phyloP scores from a whole-genome alignment of 148 eudicot species.

The Gaultheria prostrata region DNA sequence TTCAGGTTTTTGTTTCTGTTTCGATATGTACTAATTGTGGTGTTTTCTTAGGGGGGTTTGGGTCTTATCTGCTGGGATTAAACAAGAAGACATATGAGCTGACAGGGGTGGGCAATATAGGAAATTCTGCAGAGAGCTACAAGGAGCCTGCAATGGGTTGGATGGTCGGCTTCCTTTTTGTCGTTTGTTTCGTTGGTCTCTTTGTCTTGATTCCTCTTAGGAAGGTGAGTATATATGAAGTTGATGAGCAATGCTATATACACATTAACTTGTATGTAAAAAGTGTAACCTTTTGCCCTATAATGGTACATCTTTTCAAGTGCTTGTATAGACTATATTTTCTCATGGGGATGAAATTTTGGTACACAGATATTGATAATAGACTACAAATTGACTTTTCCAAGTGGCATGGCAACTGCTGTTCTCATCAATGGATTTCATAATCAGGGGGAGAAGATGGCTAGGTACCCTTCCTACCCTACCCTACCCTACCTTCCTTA shows the following conservation, averaged over 20 bases:
- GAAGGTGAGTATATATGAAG: conserved; percentile 41
- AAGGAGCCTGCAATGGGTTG: conserved; percentile 69
- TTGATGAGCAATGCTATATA: background rate
- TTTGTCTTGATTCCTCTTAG: conserved; percentile 82
- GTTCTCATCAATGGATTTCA: conserved; percentile 88
- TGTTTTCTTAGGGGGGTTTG: conserved; percentile 57
- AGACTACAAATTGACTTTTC: conserved; percentile 66
- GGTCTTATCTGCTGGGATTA: conserved; percentile 77
- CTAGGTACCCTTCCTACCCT: conserved; percentile 36
- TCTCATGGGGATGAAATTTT: background rate
- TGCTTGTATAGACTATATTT: background rate
- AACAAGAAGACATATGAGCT: conserved; percentile 76
- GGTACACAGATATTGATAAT: conserved; percentile 60
- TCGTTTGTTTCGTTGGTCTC: conserved; percentile 78
- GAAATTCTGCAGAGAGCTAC: conserved; percentile 60
- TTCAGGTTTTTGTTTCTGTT: background rate
- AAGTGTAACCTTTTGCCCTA: background rate
- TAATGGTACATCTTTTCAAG: background rate
- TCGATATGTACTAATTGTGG: background rate
- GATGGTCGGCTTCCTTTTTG: conserved; percentile 70
- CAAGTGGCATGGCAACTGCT: conserved; percentile 89
- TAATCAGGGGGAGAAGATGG: conserved; percentile 51
- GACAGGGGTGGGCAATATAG: conserved; percentile 52
- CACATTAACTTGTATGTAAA: background rate
- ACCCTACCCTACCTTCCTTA: background rate